These are phyloP conservation scores for Talaromyces sp. DNA, from an alignment of 2,329 filamentous ascomycete genomes.

Conservation along the genomic window DNA sequence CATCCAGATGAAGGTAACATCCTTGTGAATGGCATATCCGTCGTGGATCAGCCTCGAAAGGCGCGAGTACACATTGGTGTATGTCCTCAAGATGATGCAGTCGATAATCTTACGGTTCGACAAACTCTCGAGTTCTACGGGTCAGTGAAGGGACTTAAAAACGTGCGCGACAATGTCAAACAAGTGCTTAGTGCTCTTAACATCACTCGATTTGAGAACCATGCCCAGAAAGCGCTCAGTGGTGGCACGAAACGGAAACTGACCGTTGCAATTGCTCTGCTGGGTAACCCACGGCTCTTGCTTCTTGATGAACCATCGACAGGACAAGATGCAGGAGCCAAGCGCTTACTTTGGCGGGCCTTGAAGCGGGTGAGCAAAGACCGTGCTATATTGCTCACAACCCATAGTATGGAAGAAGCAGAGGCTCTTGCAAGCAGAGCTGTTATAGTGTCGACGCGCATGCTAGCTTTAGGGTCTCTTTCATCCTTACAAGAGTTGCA, in stretches of 20 bases:
- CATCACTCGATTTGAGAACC: slow-evolving; percentile 61
- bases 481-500: neutral
- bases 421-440: slow-evolving; percentile 78
- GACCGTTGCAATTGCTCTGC: slow-evolving; percentile 80
- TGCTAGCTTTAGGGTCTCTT: slow-evolving; percentile 73
- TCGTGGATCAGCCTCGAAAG: slow-evolving; percentile 64
- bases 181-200: slow-evolving; percentile 79
- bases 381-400: slow-evolving; percentile 80
- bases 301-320: slow-evolving; percentile 85
- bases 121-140: slow-evolving; percentile 90
- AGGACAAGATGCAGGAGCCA: slow-evolving; percentile 84
- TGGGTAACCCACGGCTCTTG: slow-evolving; percentile 84
- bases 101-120: slow-evolving; percentile 83
- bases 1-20: slow-evolving; percentile 74
- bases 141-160: slow-evolving; percentile 68
- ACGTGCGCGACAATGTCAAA: slow-evolving; percentile 71
- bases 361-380: slow-evolving; percentile 68
- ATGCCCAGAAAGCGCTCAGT: slow-evolving; percentile 74
- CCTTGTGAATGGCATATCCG: slow-evolving; percentile 70
- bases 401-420: slow-evolving; percentile 93
- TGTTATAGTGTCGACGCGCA: slow-evolving; percentile 77
- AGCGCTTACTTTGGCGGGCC: slow-evolving; percentile 89
- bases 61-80: slow-evolving; percentile 80
- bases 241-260: slow-evolving; percentile 95
- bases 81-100: slow-evolving; percentile 81